Evolutionary conservation across 345 rosid species (phyloP).

Genomic region (Gossypium longicalyx): DNA sequence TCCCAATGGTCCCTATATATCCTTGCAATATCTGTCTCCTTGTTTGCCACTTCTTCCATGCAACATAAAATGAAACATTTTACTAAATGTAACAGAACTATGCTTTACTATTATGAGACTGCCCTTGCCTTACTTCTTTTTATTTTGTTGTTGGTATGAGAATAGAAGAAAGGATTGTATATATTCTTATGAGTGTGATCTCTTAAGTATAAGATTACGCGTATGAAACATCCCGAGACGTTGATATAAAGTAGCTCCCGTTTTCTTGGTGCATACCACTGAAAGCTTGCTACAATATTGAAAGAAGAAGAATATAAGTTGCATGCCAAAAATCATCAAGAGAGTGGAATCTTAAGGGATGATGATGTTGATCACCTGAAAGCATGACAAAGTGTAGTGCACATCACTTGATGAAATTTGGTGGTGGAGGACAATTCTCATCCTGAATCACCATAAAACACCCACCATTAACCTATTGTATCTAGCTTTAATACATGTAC

Average conservation of each 20-base stretch:
- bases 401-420: conserved; percentile 77
- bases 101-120: not conserved
- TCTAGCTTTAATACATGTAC: not conserved
- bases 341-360: not conserved
- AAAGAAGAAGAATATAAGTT: not conserved
- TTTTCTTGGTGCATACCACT: not conserved
- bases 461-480: not conserved
- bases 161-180: not conserved
- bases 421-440: conserved; percentile 78
- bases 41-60: not conserved
- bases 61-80: not conserved
- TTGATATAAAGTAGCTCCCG: not conserved
- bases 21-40: not conserved
- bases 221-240: not conserved
- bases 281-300: not conserved
- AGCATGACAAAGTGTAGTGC: conserved; percentile 57
- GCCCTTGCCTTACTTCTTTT: not conserved
- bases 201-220: not conserved
- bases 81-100: not conserved
- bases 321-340: not conserved
- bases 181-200: not conserved
- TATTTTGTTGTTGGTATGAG: not conserved
- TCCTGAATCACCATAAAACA: conserved; percentile 33
- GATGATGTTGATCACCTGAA: conserved; percentile 41
- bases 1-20: not conserved